Evolutionary conservation across 805 yeast species (phyloP).

Genomic region (Candida yuanshanica): DNA sequence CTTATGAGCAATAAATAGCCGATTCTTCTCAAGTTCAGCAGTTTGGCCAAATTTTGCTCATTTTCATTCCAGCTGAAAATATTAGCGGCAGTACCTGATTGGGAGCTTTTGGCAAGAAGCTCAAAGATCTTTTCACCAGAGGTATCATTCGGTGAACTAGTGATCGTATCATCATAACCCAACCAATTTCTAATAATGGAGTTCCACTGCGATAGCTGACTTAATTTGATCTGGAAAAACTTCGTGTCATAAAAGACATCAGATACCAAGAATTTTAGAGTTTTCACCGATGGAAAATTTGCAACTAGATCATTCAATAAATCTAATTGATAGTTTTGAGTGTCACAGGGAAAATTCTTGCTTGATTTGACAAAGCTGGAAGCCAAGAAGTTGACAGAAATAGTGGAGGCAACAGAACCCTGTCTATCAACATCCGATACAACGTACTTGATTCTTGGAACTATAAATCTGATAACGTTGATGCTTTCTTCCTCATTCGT

Average conservation of each 20-base stretch:
- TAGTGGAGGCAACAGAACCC: constrained; percentile 39
- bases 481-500: constrained; percentile 37
- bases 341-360: constrained; percentile 33
- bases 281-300: constrained; percentile 32
- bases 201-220: constrained; percentile 42
- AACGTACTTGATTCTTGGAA: constrained; percentile 19
- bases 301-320: constrained; percentile 34
- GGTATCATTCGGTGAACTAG: neutral
- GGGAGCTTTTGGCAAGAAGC: constrained; percentile 34
- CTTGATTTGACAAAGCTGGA: constrained; percentile 42
- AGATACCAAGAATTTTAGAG: constrained; percentile 58
- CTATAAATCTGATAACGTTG: constrained; percentile 33
- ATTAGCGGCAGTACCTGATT: constrained; percentile 45
- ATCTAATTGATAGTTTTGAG: constrained; percentile 37
- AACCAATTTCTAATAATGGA: constrained; percentile 59
- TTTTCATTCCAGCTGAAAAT: constrained; percentile 72
- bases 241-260: constrained; percentile 61
- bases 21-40: constrained; percentile 52
- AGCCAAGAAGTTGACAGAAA: constrained; percentile 46
- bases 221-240: constrained; percentile 40
- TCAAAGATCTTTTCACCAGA: constrained; percentile 49
- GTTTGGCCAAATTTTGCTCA: constrained; percentile 46
- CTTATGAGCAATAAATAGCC: constrained; percentile 58
- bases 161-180: constrained; percentile 36
- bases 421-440: constrained; percentile 59